Evolutionary conservation across 371 early-diverging fungal species (phyloP), one percentile per base, ranked within the genome.

Genomic region (Nematocida major): DNA sequence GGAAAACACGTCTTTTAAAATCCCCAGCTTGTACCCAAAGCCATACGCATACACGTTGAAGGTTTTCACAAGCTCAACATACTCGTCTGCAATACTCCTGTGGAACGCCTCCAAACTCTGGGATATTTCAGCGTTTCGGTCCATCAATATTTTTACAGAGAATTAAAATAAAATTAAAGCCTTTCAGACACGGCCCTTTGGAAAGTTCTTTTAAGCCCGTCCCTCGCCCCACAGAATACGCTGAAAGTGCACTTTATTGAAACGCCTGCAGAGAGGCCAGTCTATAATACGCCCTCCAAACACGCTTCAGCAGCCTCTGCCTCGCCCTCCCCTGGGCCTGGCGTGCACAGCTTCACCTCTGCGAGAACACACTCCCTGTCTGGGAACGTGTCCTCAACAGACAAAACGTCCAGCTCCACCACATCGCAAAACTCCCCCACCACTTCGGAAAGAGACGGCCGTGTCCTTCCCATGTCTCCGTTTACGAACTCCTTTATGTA

Each of bases 401-500:
- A 85, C 53, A 89, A 69, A 13, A 93, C 92, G 84, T 94, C 93
- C 78, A 96, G 82, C 59, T 89, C 90, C 49, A 92, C 80, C 13
- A 93, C 87, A 80, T 89, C 90, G 4, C 92, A 92, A 20, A 85
- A 78, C 32, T 57, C 51, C 2, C 67, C 86, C 38, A 89, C 81
- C 47, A 93, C 80, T 11, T 86, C 85, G 9, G 87, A 87, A 34
- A 95, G 79, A 61, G 88, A 91, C 28, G 96, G 97, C 15, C 68
- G 69, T 2, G 95, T 94, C 42, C 96, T 86, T 1, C 94, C 94
- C 11, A 91, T 82, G 84, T 97, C 96, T 13, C 94, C 92, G 79
- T 93, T 93, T 1, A 94, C 89, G 88, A 95, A 96, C 85, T 97
- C 97, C 81, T 97, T 97, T 68, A 97, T 92, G 78, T 97, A 97